Evolutionary conservation across 1,139 yeast species (phyloP).

Genomic region (Yamadazyma atlantica): DNA sequence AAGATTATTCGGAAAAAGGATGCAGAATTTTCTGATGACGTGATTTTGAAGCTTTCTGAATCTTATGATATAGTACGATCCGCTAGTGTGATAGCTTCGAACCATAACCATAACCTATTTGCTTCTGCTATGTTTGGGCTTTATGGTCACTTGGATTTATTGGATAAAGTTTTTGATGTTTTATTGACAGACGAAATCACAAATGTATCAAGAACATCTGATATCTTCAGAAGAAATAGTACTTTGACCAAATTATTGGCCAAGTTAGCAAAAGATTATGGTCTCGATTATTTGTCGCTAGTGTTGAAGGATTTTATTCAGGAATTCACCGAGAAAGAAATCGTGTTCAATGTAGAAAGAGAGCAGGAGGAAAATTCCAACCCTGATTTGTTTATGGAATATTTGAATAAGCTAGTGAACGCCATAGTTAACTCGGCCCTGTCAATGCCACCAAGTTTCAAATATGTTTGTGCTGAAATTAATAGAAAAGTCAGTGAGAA

Average conservation of each 20-base stretch:
- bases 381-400: constrained; percentile 51
- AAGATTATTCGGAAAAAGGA: constrained; percentile 23
- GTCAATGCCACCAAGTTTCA: constrained; percentile 69
- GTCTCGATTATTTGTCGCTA: constrained; percentile 53
- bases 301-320: constrained; percentile 57
- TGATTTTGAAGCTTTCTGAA: constrained; percentile 19
- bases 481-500: constrained; percentile 60
- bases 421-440: constrained; percentile 57
- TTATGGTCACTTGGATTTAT: constrained; percentile 52
- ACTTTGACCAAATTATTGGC: constrained; percentile 78
- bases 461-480: constrained; percentile 72
- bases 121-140: constrained; percentile 70
- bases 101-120: constrained; percentile 46
- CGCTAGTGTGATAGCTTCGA: constrained; percentile 66
- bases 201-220: constrained; percentile 61
- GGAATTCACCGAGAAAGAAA: constrained; percentile 50
- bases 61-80: constrained; percentile 44
- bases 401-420: constrained; percentile 60
- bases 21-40: constrained; percentile 22
- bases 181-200: constrained; percentile 64
- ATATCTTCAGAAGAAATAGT: constrained; percentile 76
- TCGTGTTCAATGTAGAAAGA: constrained; percentile 70
- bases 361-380: constrained; percentile 21
- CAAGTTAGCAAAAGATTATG: constrained; percentile 66
- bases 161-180: constrained; percentile 56